A percentile compares a stretch with the other conserved stretches of the same genome.
phyloP scores from a whole-genome alignment of 1,284 basidiomycete species.

The Ceratobasidium sp. region DNA sequence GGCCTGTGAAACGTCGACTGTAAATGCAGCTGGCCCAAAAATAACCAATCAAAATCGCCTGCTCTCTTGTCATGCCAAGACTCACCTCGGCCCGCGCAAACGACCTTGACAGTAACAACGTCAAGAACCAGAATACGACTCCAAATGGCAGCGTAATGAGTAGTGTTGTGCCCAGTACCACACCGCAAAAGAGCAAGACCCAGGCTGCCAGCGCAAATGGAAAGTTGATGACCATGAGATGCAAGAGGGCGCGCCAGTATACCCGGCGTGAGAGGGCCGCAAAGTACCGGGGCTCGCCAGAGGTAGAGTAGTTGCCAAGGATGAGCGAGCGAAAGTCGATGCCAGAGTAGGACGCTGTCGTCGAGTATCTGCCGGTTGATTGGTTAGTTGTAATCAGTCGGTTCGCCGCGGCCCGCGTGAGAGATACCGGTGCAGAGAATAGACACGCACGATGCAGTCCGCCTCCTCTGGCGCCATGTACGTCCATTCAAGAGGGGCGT shows the following conservation, averaged over 20 bases:
- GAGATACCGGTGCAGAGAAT: background rate
- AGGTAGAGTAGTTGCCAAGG: background rate
- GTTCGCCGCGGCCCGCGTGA: background rate
- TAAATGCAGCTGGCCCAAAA: conserved; percentile 63
- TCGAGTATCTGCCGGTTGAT: conserved; percentile 27
- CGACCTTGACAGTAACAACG: conserved; percentile 73
- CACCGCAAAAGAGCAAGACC: conserved; percentile 80
- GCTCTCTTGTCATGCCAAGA: background rate
- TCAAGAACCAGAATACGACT: conserved; percentile 76
- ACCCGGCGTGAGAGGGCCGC: conserved; percentile 63
- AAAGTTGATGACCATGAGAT: conserved; percentile 76
- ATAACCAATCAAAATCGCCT: conserved; percentile 26
- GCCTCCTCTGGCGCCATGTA: conserved; percentile 16
- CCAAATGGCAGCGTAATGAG: conserved; percentile 80
- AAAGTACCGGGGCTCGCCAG: conserved; percentile 63
- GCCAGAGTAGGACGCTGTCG: conserved; percentile 27
- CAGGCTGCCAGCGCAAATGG: conserved; percentile 75
- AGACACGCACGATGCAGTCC: conserved; percentile 35
- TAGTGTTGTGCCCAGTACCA: conserved; percentile 79
- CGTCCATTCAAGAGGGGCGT: conserved; percentile 20
- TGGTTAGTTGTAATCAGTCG: background rate
- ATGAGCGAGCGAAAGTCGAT: conserved; percentile 12
- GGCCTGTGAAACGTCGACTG: conserved; percentile 76
- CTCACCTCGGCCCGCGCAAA: conserved; percentile 76
- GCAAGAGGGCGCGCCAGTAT: conserved; percentile 72